Evolutionary conservation across 108 stramenopile genomes (phyloP), one percentile per base, ranked within the genome.

Genomic region (Bacterosira constricta): DNA sequence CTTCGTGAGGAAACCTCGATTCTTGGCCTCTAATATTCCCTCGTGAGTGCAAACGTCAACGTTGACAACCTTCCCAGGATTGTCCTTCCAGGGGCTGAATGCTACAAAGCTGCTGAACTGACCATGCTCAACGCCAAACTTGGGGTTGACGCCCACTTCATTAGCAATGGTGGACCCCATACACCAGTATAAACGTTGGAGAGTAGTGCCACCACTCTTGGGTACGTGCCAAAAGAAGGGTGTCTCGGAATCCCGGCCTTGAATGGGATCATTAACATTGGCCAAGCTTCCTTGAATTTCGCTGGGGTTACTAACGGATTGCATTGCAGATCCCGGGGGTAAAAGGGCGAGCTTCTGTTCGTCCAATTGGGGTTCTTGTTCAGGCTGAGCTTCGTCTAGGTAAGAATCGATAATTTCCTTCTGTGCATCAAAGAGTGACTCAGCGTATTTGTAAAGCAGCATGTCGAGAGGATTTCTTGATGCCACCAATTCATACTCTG

Each of bases 211-310:
- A 7, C 79, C 83, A 12, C 63, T 51, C 18, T 81, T 81, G 27
- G 79, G 78, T 6, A 84, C 64, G 32, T 81, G 80, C 83, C 83
- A 84, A 27, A 84, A 80, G 42, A 84, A 71, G n/a, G 79, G 75
- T 34, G 71, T 74, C 41, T 45, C 38, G 23, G 11, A 27, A 42
- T 66, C 62, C 3, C 26, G 46, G 25, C 44, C 50, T 58, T 44
- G 44, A 21, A 68, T 36, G 25, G 73, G 51, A 12, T 46, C 39
- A 29, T 42, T 65, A 25, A 67, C 42, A 42, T 75, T 46, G 5
- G 45, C 56, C 47, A 75, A 61, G 26, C 66, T 66, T 6, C 18
- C 29, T 32, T 21, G 57, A 18, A 44, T 60, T 50, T 29, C 30
- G 59, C 41, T 37, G 36, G 13, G 6, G 18, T 39, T 29, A 37